Evolutionary conservation across 495 filamentous ascomycete genomes (phyloP), one percentile per base, ranked within the genome.

Genomic region (Lasiosphaeriaceae sp.): DNA sequence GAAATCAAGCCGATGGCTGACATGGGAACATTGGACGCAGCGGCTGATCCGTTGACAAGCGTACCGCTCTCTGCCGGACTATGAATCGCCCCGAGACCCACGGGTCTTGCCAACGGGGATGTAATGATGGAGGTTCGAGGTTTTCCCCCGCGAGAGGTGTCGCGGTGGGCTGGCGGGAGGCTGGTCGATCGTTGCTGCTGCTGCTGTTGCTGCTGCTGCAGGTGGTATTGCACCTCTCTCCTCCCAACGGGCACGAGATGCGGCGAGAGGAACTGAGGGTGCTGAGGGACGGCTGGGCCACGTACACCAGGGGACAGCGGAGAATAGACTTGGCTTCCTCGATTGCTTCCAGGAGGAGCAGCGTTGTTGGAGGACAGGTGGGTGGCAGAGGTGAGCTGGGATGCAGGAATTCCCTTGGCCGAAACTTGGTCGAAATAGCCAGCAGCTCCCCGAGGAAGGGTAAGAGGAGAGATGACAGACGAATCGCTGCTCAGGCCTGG

Each of bases 381-480:
- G 23, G 21, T 48, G 20, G 47, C 45, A n/a, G 52, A 45, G 8
- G 53, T 47, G 31, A 37, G 22, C 17, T 59, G 58, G 19, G 55
- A 44, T 5, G 7, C 29, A 6, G 54, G 43, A 37, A 49, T 34
- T 43, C 39, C 39, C 19, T 54, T 57, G 11, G 9, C 35, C 2
- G 57, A 49, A 23, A 56, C 29, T 11, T 66, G 63, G 53, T 74
- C 68, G 43, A 76, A 67, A 58, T 69, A 75, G 34, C 69, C 65
- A 11, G 57, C 41, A 46, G 71, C 50, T 20, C 70, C 67, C 22
- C 63, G 70, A 26, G 74, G 70, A 50, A 77, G 60, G 22, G 69
- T 56, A 41, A 77, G 54, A 11, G 74, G 75, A 5, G 75, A 77
- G 48, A 76, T 74, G 51, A 77, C 50, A 22, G 73, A 59, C 11